Conservation (phyloP, 176 grass and related monocot species). For the barley (Hordeum vulgare) region DNA sequence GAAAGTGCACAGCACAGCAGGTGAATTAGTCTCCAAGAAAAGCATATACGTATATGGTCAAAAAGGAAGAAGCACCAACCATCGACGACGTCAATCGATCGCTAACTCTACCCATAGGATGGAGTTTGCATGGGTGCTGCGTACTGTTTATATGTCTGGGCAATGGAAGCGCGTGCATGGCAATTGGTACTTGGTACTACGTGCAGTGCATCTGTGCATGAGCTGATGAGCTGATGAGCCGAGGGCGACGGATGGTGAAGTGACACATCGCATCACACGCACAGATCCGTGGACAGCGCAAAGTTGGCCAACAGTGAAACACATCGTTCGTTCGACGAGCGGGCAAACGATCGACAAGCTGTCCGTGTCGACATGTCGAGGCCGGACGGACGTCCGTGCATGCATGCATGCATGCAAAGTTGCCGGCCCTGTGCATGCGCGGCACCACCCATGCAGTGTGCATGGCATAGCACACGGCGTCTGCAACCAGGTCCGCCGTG, state of each 20-base stretch:
- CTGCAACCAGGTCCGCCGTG: background rate
- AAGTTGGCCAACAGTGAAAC: background rate
- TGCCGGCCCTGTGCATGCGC: background rate
- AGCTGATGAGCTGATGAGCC: too few relatives aligned
- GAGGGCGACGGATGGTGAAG: background rate
- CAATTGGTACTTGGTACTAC: background rate
- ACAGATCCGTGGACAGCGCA: background rate
- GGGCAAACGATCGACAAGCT: background rate
- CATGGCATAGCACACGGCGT: too few relatives aligned
- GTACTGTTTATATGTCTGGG: background rate
- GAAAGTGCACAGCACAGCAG: background rate
- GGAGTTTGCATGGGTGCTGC: background rate
- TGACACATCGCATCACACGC: background rate
- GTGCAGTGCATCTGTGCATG: background rate
- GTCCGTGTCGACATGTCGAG: background rate
- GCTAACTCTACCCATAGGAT: background rate
- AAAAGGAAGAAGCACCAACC: background rate
- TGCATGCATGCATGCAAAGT: background rate
- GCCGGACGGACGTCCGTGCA: background rate
- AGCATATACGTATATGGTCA: background rate
- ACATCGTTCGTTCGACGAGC: background rate
- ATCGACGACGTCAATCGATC: background rate
- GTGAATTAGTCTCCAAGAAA: background rate
- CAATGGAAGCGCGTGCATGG: background rate
- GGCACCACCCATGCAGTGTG: background rate